Evolutionary conservation across 1,284 basidiomycete genomes (phyloP), one percentile per base, ranked within the genome.

Genomic region (Leccinum subrobustum): DNA sequence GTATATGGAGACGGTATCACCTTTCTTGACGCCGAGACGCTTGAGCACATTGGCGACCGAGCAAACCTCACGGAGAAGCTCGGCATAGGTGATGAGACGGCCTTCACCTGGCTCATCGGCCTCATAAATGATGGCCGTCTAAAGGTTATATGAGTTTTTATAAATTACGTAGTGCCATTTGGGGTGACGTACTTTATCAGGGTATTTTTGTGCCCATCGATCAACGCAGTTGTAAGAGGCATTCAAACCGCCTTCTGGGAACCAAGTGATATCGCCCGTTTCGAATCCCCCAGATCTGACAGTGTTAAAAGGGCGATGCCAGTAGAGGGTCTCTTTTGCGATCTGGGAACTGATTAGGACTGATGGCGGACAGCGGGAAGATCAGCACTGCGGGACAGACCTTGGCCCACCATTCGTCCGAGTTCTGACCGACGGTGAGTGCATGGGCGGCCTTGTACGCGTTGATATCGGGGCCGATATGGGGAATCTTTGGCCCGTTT

Each of bases 221-320:
- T 99, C 97, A 61, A 99, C 92, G 73, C 95, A 97, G 80, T 99
- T 99, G 85, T 99, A 99, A 8, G 93, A 88, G 2, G 92, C 96
- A 73, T 95, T 95, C 64, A 96, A 78, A 6, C 81, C 88, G 51
- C 93, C 93, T 71, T 95, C 92, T 25, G 91, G 91, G 83, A 99
- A 99, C 96, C 96, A 99, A 64, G 87, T 85, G 63, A 98, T 88
- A 76, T 98, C 94, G 37, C 96, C 96, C 2, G 84, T 84, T 70
- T 86, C 82, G 73, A 98, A 98, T 35, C 83, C 82, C 54, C 97
- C 96, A 8, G 92, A 82, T 67, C 89, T 80, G 60, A 98, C 95
- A 27, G 90, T 96, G 66, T 89, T 83, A 84, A 98, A 99, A 33
- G 93, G 93, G 33, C 89, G 84, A 74, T 95, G 89, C 96, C 96